Conservation (phyloP, 257 asterid genomes). For the Nicotiana sylvestris region DNA sequence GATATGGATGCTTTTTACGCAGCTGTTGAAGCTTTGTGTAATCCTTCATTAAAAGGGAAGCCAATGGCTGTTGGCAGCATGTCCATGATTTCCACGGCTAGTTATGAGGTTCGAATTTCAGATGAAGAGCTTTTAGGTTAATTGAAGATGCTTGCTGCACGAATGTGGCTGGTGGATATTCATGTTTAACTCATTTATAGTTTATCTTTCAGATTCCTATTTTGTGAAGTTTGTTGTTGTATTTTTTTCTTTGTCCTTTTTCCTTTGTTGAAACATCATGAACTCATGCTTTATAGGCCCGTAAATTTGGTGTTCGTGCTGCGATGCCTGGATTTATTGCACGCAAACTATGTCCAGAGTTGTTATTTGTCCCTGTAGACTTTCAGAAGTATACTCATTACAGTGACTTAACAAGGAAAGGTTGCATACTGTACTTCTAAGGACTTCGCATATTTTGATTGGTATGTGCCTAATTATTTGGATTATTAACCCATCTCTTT, state of each 20-base stretch:
- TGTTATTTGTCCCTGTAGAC: conserved; percentile 75
- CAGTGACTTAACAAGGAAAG: conserved; percentile 83
- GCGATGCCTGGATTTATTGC: conserved; percentile 99
- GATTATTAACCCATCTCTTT: conserved; percentile 18
- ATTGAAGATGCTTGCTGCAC: background rate
- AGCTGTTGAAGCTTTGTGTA: conserved; percentile 75
- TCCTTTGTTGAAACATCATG: conserved; percentile 13
- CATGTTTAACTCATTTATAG: background rate
- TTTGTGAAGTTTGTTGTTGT: background rate
- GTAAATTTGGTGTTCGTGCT: conserved; percentile 94
- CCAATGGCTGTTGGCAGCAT: conserved; percentile 97
- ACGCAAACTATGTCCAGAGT: conserved; percentile 72
- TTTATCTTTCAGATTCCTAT: conserved; percentile 10
- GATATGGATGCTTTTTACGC: conserved; percentile 99
- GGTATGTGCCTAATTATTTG: conserved; percentile 13
- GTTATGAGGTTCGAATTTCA: conserved; percentile 71
- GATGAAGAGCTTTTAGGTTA: conserved; percentile 1
- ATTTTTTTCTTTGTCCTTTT: background rate
- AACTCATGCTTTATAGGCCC: conserved; percentile 56
- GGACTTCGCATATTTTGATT: conserved; percentile 10
- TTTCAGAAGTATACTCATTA: conserved; percentile 78
- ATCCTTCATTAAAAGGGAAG: conserved; percentile 70
- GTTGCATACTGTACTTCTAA: conserved; percentile 32
- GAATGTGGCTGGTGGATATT: conserved; percentile 4
- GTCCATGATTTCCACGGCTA: conserved; percentile 97